Conservation (phyloP, 179 eudicot genomes). For the Spergularia azorica region DNA sequence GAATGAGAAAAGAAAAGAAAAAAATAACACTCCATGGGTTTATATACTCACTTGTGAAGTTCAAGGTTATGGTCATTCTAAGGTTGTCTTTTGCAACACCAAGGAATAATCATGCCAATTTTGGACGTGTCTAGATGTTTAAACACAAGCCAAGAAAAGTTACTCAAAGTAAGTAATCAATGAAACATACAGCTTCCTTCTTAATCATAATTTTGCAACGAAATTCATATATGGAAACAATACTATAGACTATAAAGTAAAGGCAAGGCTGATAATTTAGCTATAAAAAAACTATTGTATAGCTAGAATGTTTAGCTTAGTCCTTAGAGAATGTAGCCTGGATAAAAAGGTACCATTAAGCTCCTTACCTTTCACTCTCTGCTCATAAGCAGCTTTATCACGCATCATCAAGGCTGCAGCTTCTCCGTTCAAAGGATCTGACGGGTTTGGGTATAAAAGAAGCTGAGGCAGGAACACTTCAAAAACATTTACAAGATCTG, state of each 20-base stretch:
- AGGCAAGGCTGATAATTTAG: background rate
- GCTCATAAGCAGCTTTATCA: slow-evolving; percentile 43
- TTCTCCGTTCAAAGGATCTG: slow-evolving; percentile 48
- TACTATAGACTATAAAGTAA: background rate
- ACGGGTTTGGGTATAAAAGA: slow-evolving; percentile 50
- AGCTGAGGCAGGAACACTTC: slow-evolving; percentile 55
- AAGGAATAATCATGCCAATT: background rate
- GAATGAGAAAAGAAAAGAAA: background rate
- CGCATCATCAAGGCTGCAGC: slow-evolving; percentile 56
- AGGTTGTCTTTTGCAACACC: background rate
- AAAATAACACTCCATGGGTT: background rate
- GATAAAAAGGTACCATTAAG: slow-evolving; percentile 1
- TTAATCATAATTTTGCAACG: too few species aligned
- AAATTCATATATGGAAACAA: too few species aligned
- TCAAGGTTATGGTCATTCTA: background rate
- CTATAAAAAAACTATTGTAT: background rate
- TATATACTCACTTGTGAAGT: background rate
- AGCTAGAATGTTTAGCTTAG: background rate
- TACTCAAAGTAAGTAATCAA: slow-evolving; percentile 1
- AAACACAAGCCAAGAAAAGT: background rate
- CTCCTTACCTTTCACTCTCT: slow-evolving; percentile 43
- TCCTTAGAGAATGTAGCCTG: background rate
- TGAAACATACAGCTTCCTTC: background rate
- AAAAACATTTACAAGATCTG: slow-evolving; percentile 50
- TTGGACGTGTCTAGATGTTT: background rate